Base-by-base conservation (phyloP, 768 basidiomycete species). In the Tricholoma flavovirens region DNA sequence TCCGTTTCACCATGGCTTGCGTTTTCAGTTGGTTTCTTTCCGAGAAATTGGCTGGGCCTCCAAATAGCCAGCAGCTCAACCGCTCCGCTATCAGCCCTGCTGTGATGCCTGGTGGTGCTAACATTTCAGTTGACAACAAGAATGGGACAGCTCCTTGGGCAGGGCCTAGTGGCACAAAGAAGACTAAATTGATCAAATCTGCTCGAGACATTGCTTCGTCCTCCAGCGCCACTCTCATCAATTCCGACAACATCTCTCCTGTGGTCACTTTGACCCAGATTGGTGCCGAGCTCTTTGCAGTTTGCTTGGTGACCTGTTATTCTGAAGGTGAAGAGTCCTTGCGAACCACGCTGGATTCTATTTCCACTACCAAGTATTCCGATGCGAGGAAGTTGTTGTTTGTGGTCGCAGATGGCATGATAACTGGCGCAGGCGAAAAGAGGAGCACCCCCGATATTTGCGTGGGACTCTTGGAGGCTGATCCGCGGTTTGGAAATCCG, bases 1-100 rank as follows among this genome's bases (percentile, higher is more conserved):
- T 92, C 30, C 90, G 97, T 33, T 99, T 98, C 73, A 71, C 79
- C 63, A 98, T 99, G 96, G 97, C 97, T 0, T 92, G 92, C 69
- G 70, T 96, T 40, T 99, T 98, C 80, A 93, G 84, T 64, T 99
- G 97, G 97, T 96, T 92, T 76, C 74, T 98, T 49, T 95, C 94
- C 9, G 82, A 81, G 7, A 81, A 80, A 54, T 80, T 98, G 32
- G 88, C 93, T 15, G 83, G 84, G 10, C 83, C 91, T 22, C 91
- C 91, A 0, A 81, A 81, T 58, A 83, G 69, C 58, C 80, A 79
- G 57, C 80, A 91, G 51, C 77, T 98, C 33, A 84, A 87, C 60
- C 80, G 92, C 43, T 83, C 86, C 12, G 96, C 84, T 51, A 91
- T 99, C 68, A 93, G 90, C 64, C 96, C 96, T 15, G 90, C 92